A percentile compares a stretch with the other conserved stretches of the same genome.
phyloP scores from a whole-genome alignment of 148 eudicot species.

The Simmondsia chinensis region DNA sequence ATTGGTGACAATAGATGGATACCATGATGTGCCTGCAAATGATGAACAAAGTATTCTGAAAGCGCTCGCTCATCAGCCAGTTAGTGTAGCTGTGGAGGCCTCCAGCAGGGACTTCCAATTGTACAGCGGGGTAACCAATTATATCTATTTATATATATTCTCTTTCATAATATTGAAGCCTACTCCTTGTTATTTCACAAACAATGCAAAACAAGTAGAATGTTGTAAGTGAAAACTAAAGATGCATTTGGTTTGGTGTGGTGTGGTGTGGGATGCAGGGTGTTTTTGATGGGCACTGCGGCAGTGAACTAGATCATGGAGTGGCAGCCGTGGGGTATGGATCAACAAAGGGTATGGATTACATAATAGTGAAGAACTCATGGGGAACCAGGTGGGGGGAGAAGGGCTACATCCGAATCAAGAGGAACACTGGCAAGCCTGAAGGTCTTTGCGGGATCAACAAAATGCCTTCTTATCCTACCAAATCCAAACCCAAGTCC shows the following conservation, averaged over 20 bases:
- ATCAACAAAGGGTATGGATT: conserved; percentile 57
- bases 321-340: conserved; percentile 95
- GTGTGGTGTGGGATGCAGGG: conserved; percentile 62
- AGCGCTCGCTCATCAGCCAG: conserved; percentile 95
- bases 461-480: conserved; percentile 95
- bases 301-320: conserved; percentile 82
- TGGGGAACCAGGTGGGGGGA: conserved; percentile 99
- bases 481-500: conserved; percentile 38
- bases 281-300: conserved; percentile 92
- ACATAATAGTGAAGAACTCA: conserved; percentile 86
- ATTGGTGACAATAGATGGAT: conserved; percentile 66
- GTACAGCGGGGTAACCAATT: conserved; percentile 71
- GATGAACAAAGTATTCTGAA: conserved; percentile 66
- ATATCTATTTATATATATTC: background rate
- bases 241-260: no score
- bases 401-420: conserved; percentile 82
- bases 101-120: conserved; percentile 94
- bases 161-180: no score
- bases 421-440: conserved; percentile 72
- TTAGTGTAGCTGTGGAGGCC: conserved; percentile 87
- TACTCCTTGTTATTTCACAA: no score
- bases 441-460: conserved; percentile 82
- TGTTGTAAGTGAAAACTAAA: no score
- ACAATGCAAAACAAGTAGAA: no score
- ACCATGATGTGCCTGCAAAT: conserved; percentile 79